Evolutionary conservation across 805 yeast genomes (phyloP), one percentile per base, ranked within the genome.

Genomic region (Kazachstania martiniae): DNA sequence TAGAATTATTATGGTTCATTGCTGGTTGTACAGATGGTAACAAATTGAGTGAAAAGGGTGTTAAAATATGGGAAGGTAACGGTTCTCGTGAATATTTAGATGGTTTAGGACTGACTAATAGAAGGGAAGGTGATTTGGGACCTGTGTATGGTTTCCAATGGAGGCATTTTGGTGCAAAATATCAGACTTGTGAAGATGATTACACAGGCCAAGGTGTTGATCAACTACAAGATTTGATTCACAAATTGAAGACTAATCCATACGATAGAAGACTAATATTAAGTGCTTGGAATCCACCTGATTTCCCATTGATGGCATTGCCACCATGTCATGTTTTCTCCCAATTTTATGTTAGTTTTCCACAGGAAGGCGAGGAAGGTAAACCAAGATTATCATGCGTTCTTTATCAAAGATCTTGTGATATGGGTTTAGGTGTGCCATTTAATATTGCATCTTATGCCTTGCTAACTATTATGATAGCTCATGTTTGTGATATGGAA

Each of bases 381-480:
- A 73, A 60, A 46, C 93, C 93, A 15, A 74, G 68, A 47, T 68
- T 91, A 35, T 81, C 91, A 9, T 91, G 98, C 56, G 71, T 80
- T 37, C 64, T 91, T 63, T 91, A 91, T 59, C 99, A 91, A 62
- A 73, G 99, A 49, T 82, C 95, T n/a, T 89, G 97, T 59, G 99
- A 91, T 53, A 87, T 91, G 95, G 99, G 99, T 0, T 70, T 91
- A n/a, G 99, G 99, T 10, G 97, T 91, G 15, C 99, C 99, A 1
- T 91, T 91, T 59, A 91, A 91, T 54, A 91, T 91, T 49, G 98
- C 99, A 0, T 85, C 96, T 0, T 91, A 91, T 53, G 94, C 98
- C 0, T 63, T 91, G 34, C 66, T 91, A 39, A 87, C 96, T 2
- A 78, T 72, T 46, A 89, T 91, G 96, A 80, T 91, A 41, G 98